Evolutionary conservation across 768 basidiomycete genomes (phyloP), one percentile per base, ranked within the genome.

Genomic region (Lactarius tabidus): DNA sequence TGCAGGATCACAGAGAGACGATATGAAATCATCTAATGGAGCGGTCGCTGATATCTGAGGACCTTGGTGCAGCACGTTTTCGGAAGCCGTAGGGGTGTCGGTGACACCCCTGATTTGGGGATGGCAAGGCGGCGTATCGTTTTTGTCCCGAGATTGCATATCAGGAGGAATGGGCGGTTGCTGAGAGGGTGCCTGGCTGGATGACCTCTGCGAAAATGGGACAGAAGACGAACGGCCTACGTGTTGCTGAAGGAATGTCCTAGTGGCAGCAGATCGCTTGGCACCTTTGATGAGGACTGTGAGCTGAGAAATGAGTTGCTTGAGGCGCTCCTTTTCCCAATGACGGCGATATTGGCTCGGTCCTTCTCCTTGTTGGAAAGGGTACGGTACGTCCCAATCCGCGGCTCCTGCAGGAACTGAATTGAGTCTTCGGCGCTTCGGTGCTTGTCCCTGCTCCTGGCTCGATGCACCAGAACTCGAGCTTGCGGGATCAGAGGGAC

Each of bases 321-420:
- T 84, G 6, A 83, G 81, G 33, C 90, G 82, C 39, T 87, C 82
- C 54, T 76, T 80, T 66, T 85, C 82, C 91, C 90, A 91, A 31
- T 77, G 85, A 59, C 78, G 73, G 10, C 75, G 79, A 73, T 92
- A 92, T n/a, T 79, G 77, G 20, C 80, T 72, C 2, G 91, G 89
- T 2, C 88, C 91, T 69, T 93, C 87, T 33, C 89, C 91, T 56
- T 80, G 76, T 45, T 74, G 75, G 67, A 92, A 92, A 7, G 91
- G 91, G 73, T 86, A 92, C 0, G 91, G 91, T 0, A 92, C 83
- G 69, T 91, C 89, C 91, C 91, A 93, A 71, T 91, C 89, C 1
- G 74, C 80, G 1, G 91, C 91, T 14, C 91, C 91, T 26, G 91
- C 91, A 38, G 91, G 91, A 17, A 93, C 89, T 10, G 78, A 76